A percentile compares a stretch with the other conserved stretches of the same genome.
These are phyloP conservation scores for Delitschia confertaspora DNA, from an alignment of 495 filamentous ascomycete species.

Conservation along the genomic window DNA sequence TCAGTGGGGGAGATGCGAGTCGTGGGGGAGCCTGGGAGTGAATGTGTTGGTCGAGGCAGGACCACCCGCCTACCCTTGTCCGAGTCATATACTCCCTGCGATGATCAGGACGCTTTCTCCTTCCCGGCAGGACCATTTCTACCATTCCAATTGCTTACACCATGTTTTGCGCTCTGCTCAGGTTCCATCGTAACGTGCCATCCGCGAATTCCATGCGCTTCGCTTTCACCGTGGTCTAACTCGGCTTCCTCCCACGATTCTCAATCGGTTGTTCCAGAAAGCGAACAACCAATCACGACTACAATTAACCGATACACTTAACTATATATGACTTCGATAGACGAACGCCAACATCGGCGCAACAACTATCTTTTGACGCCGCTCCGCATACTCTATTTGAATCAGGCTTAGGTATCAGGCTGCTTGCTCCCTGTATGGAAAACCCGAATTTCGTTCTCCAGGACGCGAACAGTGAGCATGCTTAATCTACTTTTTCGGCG, in stretches of 20 bases:
- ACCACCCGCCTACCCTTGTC: slow-evolving; percentile 13
- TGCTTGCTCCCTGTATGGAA: too few species aligned
- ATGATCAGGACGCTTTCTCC: slow-evolving; percentile 11
- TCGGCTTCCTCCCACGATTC: neutral
- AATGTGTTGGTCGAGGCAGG: neutral
- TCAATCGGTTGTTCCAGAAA: slow-evolving; percentile 8
- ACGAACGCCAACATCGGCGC: slow-evolving; percentile 13
- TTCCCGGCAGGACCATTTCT: slow-evolving; percentile 3
- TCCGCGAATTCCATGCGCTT: slow-evolving; percentile 6
- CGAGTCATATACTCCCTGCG: slow-evolving; percentile 11
- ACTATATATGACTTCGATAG: slow-evolving; percentile 6
- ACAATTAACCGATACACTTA: slow-evolving; percentile 1
- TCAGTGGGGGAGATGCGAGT: slow-evolving; percentile 7
- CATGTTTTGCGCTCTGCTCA: slow-evolving; percentile 15
- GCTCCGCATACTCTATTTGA: too few species aligned
- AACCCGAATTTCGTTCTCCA: too few species aligned
- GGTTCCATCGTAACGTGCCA: slow-evolving; percentile 26
- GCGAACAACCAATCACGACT: slow-evolving; percentile 14
- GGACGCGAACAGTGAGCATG: too few species aligned
- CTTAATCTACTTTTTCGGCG: slow-evolving; percentile 13
- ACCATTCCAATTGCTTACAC: too few species aligned
- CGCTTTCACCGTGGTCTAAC: neutral
- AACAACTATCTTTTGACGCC: slow-evolving; percentile 8
- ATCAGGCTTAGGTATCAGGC: too few species aligned
- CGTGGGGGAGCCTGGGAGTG: too few species aligned